Base-by-base conservation (phyloP, 495 filamentous ascomycete species). In the Aspergillus biplanus region DNA sequence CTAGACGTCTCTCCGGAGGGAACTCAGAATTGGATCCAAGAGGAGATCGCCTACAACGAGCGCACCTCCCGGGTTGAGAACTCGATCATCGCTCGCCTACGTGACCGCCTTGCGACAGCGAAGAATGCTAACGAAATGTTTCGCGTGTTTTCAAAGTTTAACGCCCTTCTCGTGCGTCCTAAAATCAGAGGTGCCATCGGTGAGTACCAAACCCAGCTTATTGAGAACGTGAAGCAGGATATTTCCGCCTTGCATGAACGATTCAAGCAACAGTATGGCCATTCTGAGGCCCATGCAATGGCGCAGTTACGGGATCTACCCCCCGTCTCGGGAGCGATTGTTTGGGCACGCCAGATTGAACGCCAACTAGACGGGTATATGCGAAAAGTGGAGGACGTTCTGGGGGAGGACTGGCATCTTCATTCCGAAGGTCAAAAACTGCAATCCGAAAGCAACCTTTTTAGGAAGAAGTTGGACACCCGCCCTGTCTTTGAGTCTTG, bases 111-210 rank as follows among this genome's bases (percentile, higher is more conserved):
- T 56, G 95, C 94, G 3, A 97, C 91, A 4, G 93, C 95, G 12
- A 98, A 93, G 82, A 93, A 89, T 57, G 95, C 95, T 21, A 98
- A 96, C 72, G 95, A 98, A 72, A 99, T 98, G 95, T 99, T 99
- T 73, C 91, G 96, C 42, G 95, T 99, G 52, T 98, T 98, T 72
- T 99, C 95, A 18, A 97, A 97, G 71, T 99, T 99, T 83, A 99
- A 99, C 70, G 96, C 95, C 33, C 88, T 99, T 53, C 94, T 99
- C 69, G 93, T 99, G 53, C 87, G 95, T 33, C 96, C 96, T 16
- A 98, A 98, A 81, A 97, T 99, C 73, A 87, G 95, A 48, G 93
- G 95, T 69, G 95, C 95, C 55, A 99, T 99, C 70, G 88, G 92
- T 32, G 96, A 98, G 73, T 99, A 98, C 71, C 95, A 99, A 71